Evolutionary conservation across 176 grass and related monocot genomes (phyloP), one percentile per base, ranked within the genome.

Genomic region (Triticum dicoccoides): DNA sequence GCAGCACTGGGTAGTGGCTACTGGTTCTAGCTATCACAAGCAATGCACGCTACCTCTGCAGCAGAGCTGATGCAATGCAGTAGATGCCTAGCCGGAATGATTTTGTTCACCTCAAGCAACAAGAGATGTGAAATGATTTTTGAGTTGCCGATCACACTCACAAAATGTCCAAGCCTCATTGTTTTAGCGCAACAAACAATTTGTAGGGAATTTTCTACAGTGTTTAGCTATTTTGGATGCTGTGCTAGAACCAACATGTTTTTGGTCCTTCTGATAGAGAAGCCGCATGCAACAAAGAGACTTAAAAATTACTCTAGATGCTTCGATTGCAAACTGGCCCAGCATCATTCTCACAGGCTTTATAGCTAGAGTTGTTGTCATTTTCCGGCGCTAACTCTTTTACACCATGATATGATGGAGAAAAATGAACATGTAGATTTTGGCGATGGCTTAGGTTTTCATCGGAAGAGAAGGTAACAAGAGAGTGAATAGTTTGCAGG

Each of bases 91-190:
- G 17, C 18, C 85, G 89, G 70, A 81, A 84, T 42, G 8, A 13
- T 18, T 39, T 64, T 78, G 44, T 72, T 86, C 37, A 62, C 32
- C 8, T 15, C 47, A 27, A 74, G 61, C 72, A 79, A 11, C 30
- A 32, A 74, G 81, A 91, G 69, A 82, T 49, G 66, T 37, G 65
- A 83, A 30, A 80, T 15, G 85, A 61, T 69, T 76, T 29, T 15
- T 49, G 65, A 27, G 49, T 9, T 4, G 56, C 71, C 23, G 13
- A 52, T 21, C 4, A 8, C 33, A 34, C 35, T 37, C 39, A 41
- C 39, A 34, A 15, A 61, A 61, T 15, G 23, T 12, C 9, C 20
- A 9, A 37, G 65, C 44, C 58, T 68, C 44, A 66, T 10, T 45
- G 63, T 13, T 10, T 25, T 8, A 5, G 3, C 63, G 27, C 17